Evolutionary conservation across 2,329 filamentous ascomycete genomes (phyloP), one percentile per base, ranked within the genome.

Genomic region (Pyricularia grisea): DNA sequence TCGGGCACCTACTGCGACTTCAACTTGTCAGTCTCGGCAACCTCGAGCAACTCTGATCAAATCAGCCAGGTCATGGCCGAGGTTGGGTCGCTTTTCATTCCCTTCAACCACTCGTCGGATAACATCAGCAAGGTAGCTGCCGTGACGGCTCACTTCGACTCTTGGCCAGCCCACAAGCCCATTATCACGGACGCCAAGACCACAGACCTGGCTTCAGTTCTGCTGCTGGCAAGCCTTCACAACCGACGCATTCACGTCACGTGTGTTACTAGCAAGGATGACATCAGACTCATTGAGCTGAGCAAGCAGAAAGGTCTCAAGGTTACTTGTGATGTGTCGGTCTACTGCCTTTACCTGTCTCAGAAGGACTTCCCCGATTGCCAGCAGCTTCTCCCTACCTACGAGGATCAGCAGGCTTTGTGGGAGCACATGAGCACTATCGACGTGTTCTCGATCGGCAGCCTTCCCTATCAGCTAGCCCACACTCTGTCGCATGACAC

Each of bases 121-220:
- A 94, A 93, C 78, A 93, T 94, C 78, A 93, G 88, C 84, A 92
- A 92, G 82, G 91, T 93, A 65, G 90, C 91, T 25, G 88, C 91
- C 11, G 90, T 93, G 71, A 92, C 90, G 68, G 87, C 89, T 70
- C 91, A 94, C 81, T 94, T 94, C 75, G 89, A 89, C 71, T 85
- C 88, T 28, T 94, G 91, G 91, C 91, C 91, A 50, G 82, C 83
- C 4, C 89, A 88, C 81, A 94, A 94, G 82, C 90, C 91, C 67
- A 92, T 94, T 74, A 83, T 94, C 74, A 94, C 92, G 0, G 91
- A 94, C 78, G 92, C 91, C 67, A 92, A 92, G 82, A 87, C 89
- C 69, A 92, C 90, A 1, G 91, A 94, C 75, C 84, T 94, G 70
- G 91, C 91, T n/a, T 93, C 91, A 0, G 90, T 94, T 72, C 82